A percentile compares a stretch with the other conserved stretches of the same genome.
Conservation (phyloP, 371 early-diverging fungal genomes). For the Mucor saturninus region DNA sequence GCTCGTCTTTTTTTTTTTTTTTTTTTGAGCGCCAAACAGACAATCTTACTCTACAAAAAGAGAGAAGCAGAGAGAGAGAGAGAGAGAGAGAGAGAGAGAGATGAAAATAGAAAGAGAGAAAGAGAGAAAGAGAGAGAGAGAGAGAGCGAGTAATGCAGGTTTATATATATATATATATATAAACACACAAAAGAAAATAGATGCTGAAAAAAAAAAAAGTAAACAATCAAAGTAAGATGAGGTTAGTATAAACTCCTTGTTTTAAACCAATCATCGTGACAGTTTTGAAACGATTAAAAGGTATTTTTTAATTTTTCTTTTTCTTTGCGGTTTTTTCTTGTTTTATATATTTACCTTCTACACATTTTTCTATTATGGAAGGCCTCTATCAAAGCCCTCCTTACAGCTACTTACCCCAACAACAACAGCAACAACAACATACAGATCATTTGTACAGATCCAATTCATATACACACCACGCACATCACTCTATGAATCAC, state of each 20-base stretch:
- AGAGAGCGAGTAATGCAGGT: not conserved
- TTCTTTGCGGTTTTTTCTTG: conserved; percentile 11
- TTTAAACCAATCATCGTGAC: conserved; percentile 27
- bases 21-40: not conserved
- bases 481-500: not conserved
- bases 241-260: conserved; percentile 9
- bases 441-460: conserved; percentile 12
- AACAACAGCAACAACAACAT: conserved; percentile 9
- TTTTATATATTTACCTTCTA: conserved; percentile 6
- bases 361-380: conserved; percentile 19
- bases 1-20: too few species aligned
- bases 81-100: not conserved
- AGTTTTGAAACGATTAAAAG: conserved; percentile 17
- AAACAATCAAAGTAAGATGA: conserved; percentile 3
- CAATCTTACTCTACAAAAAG: not conserved
- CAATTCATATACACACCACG: conserved; percentile 2
- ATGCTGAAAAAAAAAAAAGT: not conserved
- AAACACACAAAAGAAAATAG: not conserved
- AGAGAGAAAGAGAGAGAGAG: not conserved
- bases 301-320: conserved; percentile 5
- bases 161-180: not conserved
- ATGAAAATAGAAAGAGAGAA: not conserved
- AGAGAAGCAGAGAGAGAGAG: too few species aligned
- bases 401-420: conserved; percentile 19
- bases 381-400: conserved; percentile 27